Base-by-base conservation (phyloP, 352 stramenopile species). In the Globisporangium polare region DNA sequence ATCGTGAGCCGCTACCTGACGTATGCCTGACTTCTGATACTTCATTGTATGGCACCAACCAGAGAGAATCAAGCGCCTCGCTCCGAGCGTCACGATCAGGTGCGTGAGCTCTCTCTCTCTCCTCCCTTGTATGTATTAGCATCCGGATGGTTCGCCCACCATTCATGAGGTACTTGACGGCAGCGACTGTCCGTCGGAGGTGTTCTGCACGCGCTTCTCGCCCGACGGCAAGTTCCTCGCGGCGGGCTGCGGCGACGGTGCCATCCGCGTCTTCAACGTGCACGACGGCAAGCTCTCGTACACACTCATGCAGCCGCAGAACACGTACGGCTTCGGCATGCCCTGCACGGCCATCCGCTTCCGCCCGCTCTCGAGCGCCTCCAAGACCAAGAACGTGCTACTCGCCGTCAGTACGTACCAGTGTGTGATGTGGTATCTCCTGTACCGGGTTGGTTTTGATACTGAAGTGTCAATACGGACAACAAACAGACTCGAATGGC, bases 341-440 rank as follows among this genome's bases (percentile, higher is more conserved):
- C 81, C 86, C 1, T 90, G 82, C 69, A 96, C 89, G 6, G 80
- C 79, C 13, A 86, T 97, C 58, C 74, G 83, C 62, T 96, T 96
- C 61, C 80, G 86, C 13, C 89, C 90, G 39, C 66, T 92, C 3
- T 83, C 71, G 18, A 88, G 73, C 54, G 79, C 79, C 57, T 92
- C 82, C 50, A 96, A 94, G 74, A 97, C 90, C 53, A 95, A 94
- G 72, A 97, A 97, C 61, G 86, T 97, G 26, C 78, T 97, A 26
- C 80, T 97, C 22, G 83, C 89, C 61, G 84, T 86, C 51, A 92
- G 85, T 94, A 84, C 26, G 84, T 89, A 18, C 1, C 0, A 10
- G 5, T 18, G 8, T 46, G 17, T n/a, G n/a, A n/a, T n/a, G n/a
- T n/a, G n/a, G n/a, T n/a, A n/a, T n/a, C n/a, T n/a, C n/a, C n/a